Conservation (phyloP, 768 basidiomycete species). For the Lactarius akahatsu region DNA sequence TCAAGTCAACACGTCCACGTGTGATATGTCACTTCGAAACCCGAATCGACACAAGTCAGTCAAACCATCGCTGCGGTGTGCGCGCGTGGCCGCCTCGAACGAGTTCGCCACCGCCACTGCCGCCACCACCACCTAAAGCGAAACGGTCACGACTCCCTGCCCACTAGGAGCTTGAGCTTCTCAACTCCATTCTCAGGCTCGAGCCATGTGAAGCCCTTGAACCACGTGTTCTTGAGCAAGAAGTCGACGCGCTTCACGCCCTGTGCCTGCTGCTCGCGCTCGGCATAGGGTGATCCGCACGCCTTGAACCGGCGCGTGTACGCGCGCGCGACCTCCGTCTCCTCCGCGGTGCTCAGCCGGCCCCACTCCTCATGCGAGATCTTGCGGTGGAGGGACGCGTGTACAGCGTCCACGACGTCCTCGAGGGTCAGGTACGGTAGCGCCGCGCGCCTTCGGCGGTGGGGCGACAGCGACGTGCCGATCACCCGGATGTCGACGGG, state of each 20-base stretch:
- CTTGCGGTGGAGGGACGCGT: constrained; percentile 27
- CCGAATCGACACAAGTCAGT: constrained; percentile 12
- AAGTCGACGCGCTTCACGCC: constrained; percentile 31
- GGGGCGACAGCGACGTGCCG: constrained; percentile 25
- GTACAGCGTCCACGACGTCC: constrained; percentile 23
- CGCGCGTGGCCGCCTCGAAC: background rate
- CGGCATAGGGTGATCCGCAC: constrained; percentile 1
- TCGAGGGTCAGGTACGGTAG: constrained; percentile 28
- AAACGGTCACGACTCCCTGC: constrained; percentile 11
- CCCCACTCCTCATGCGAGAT: constrained; percentile 31
- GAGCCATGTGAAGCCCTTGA: constrained; percentile 29
- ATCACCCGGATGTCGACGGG: constrained; percentile 25
- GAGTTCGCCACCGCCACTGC: background rate
- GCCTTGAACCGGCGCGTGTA: constrained; percentile 31
- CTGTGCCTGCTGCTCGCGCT: constrained; percentile 23
- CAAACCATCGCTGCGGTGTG: background rate
- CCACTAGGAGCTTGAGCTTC: constrained; percentile 21
- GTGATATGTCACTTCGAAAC: background rate
- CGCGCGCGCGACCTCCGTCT: constrained; percentile 29
- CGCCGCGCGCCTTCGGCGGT: constrained; percentile 21
- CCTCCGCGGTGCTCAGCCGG: constrained; percentile 16
- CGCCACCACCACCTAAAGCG: background rate
- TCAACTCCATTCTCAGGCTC: constrained; percentile 25
- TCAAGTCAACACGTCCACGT: constrained; percentile 1
- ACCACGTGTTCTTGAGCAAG: constrained; percentile 23